Base-by-base conservation (phyloP, 2,329 filamentous ascomycete genomes). In the Phoma sp. region DNA sequence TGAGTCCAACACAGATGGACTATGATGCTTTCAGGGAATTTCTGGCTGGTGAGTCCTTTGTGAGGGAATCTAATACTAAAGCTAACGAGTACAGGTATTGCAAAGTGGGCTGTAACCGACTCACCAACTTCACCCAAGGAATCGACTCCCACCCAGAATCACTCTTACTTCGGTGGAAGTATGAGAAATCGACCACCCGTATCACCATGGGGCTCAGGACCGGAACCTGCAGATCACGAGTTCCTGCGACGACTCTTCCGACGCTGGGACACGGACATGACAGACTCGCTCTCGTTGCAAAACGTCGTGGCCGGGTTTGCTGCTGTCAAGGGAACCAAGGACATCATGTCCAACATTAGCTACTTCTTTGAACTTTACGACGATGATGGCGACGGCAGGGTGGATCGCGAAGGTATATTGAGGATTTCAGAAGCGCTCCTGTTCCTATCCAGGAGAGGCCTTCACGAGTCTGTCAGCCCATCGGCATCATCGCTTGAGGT, bases 361-460 rank as follows among this genome's bases (percentile, higher is more conserved):
- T 98, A 98, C 76, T 98, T 99, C 75, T 99, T 99, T 66, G 91
- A 97, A 68, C 84, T 99, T 0, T 97, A 98, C 73, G 95, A 99
- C 71, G 93, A 99, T 62, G 89, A 93, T 66, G 85, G 87, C 1
- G 92, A 96, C 71, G 95, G 95, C 21, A 92, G 86, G 65, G 93
- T 99, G 5, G 95, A 98, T 68, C 87, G 95, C 10, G 95, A 99
- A 75, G 95, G 95, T 5, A 99, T 99, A 53, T 76, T 99, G 37
- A 84, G 92, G 38, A 98, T 99, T 71, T 97, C 93, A 0, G 95
- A 99, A 75, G 92, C 93, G 0, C 80, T 99, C 26, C 80, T 99
- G 2, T 99, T 99, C 76, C 83, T 99, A 15, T 97, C 93, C 0
- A 84, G 95, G 18, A 86, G 93, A 68, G 95, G 93, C 0, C 84